phyloP scores from a whole-genome alignment of 2,329 filamentous ascomycete genomes.

The Alternaria sp. region DNA sequence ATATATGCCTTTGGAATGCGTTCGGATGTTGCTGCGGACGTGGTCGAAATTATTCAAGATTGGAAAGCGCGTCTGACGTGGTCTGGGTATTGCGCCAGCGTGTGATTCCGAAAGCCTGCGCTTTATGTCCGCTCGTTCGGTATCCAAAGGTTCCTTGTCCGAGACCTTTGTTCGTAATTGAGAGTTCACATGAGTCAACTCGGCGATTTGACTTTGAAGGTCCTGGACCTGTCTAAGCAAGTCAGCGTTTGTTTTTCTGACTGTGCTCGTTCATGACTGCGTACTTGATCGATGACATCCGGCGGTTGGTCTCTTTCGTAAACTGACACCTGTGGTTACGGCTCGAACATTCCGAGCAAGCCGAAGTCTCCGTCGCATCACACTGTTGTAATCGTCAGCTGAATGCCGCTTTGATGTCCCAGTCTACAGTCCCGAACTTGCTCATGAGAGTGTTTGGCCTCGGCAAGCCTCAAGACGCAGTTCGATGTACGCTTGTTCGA shows the following conservation, averaged over 20 bases:
- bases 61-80: slow-evolving; percentile 64
- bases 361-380: slow-evolving; percentile 94
- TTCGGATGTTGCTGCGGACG: slow-evolving; percentile 75
- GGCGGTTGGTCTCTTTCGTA: slow-evolving; percentile 96
- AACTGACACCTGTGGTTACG: slow-evolving; percentile 98
- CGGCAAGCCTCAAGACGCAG: slow-evolving; percentile 1
- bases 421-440: slow-evolving; percentile 1
- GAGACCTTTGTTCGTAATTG: slow-evolving; percentile 72
- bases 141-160: slow-evolving; percentile 58
- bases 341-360: slow-evolving; percentile 96
- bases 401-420: neutral
- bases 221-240: slow-evolving; percentile 83
- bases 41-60: slow-evolving; percentile 73
- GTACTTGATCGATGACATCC: slow-evolving; percentile 98
- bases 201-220: slow-evolving; percentile 86
- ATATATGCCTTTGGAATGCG: slow-evolving; percentile 79
- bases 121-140: slow-evolving; percentile 50
- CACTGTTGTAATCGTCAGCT: slow-evolving; percentile 63
- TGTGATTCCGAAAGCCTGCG: slow-evolving; percentile 56
- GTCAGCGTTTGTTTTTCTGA: slow-evolving; percentile 16
- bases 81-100: slow-evolving; percentile 11
- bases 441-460: slow-evolving; percentile 10
- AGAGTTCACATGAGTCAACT: slow-evolving; percentile 80
- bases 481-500: neutral
- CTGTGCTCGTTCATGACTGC: slow-evolving; percentile 33